Conservation (phyloP, 2,329 filamentous ascomycete genomes). For the Grosmannia penicillata region DNA sequence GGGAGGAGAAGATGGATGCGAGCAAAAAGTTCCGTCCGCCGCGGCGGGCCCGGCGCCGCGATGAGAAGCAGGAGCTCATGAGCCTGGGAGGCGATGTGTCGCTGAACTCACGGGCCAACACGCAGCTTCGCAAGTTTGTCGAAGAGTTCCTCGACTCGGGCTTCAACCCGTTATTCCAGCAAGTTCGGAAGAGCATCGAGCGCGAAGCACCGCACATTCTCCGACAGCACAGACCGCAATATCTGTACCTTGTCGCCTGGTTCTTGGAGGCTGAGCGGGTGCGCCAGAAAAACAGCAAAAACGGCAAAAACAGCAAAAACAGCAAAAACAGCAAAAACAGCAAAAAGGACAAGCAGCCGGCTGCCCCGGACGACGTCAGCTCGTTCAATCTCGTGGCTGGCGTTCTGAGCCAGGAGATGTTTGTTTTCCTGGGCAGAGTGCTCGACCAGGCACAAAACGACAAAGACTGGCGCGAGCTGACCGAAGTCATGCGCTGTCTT, state of each 20-base stretch:
- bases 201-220: constrained; percentile 73
- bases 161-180: constrained; percentile 82
- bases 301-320: background rate
- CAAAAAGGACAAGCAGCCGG: too few relatives aligned
- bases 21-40: constrained; percentile 85
- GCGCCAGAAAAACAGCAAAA: constrained; percentile 33
- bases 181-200: constrained; percentile 79
- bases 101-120: constrained; percentile 59
- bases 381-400: constrained; percentile 78
- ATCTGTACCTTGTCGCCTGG: constrained; percentile 87
- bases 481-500: constrained; percentile 83
- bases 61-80: constrained; percentile 54
- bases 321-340: constrained; percentile 10
- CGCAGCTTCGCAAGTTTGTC: constrained; percentile 66
- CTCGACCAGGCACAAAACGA: constrained; percentile 68
- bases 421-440: constrained; percentile 70
- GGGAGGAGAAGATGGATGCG: constrained; percentile 77
- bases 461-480: constrained; percentile 77
- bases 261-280: constrained; percentile 76
- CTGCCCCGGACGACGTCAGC: constrained; percentile 51
- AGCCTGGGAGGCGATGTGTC: constrained; percentile 45
- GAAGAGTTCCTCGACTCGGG: constrained; percentile 89
- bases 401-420: constrained; percentile 89
- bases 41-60: constrained; percentile 45
- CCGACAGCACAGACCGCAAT: constrained; percentile 65